Percentiles rank a stretch among this genome's conserved stretches.
phyloP scores from a whole-genome alignment of 805 yeast species.

The Candida suzukii region DNA sequence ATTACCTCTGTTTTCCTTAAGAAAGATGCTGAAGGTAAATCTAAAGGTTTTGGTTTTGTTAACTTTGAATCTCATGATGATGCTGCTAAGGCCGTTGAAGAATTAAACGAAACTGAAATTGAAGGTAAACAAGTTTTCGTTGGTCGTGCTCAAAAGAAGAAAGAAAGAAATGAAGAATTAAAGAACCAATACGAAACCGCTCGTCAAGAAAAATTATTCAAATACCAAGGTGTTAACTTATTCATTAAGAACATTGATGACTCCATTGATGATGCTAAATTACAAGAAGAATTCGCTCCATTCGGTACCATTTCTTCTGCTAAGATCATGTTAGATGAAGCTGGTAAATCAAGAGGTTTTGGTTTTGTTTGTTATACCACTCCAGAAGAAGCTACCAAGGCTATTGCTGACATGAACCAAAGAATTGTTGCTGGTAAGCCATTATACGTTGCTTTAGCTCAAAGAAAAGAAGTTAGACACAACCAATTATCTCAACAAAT shows the following conservation, averaged over 20 bases:
- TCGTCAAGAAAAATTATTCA: conserved; percentile 83
- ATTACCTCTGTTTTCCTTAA: conserved; percentile 81
- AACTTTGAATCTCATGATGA: conserved; percentile 83
- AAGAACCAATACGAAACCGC: conserved; percentile 90
- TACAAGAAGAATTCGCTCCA: conserved; percentile 86
- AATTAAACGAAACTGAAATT: conserved; percentile 78
- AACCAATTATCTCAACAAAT: conserved; percentile 96
- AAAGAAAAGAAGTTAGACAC: conserved; percentile 96
- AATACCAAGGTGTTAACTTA: conserved; percentile 96
- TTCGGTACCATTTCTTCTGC: conserved; percentile 95
- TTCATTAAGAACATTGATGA: conserved; percentile 97
- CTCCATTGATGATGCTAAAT: conserved; percentile 81
- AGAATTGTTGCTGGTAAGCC: conserved; percentile 94
- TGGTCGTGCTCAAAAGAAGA: conserved; percentile 98
- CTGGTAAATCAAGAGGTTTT: conserved; percentile 94
- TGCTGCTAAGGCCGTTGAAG: conserved; percentile 89
- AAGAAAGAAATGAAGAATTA: conserved; percentile 94
- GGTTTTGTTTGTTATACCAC: conserved; percentile 97
- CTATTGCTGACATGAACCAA: conserved; percentile 97
- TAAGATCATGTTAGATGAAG: conserved; percentile 91
- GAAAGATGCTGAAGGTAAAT: conserved; percentile 77
- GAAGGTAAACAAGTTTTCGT: conserved; percentile 85
- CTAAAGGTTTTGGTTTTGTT: conserved; percentile 94
- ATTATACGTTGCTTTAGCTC: conserved; percentile 96
- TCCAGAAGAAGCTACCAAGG: conserved; percentile 99